Evolutionary conservation across 176 grass and related monocot species (phyloP), one percentile per base, ranked within the genome.

Genomic region (Microstegium vimineum): DNA sequence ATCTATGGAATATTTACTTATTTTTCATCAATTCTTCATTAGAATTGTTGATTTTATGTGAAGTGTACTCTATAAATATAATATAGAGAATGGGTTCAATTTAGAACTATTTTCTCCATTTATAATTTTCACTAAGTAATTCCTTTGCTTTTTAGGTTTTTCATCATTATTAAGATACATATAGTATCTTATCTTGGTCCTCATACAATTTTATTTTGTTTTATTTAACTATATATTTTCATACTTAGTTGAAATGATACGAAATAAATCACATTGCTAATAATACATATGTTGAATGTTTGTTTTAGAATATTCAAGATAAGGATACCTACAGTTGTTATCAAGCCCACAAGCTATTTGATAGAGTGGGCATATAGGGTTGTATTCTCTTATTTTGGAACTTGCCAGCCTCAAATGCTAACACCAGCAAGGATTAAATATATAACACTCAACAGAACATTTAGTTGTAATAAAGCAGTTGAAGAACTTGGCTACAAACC

Each of bases 401-500:
- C 84, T 65, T 17, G 5, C 22, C 76, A 87, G 30, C 90, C 86
- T 33, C 81, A 91, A 76, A 36, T 49, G 0, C 11, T 97, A 49
- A 97, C 90, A 78, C 49, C 90, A 4, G 81, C 88, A 47, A 93
- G 81, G 61, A 74, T 97, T 11, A 97, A 82, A 64, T 91, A 93
- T 69, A 3, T 73, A 1, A 85, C 81, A 7, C 86, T 85, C 7
- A 93, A 89, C 22, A 86, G 90, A 52, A 97, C 90, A 71, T 93
- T 89, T 85, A 89, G 18, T 73, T 80, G 76, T 64, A 65, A 75
- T 5, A 90, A 69, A 84, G 94, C 86, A 64, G 75, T 69, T 74
- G 76, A 93, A 28, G 77, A 93, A 61, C 86, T 97, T 40, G 86
- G 84, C 32, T 97, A 97, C 83, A 57, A 91, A 57, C 90, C 94